phyloP scores from a whole-genome alignment of 1,139 yeast species.

The Pichia sp. region DNA sequence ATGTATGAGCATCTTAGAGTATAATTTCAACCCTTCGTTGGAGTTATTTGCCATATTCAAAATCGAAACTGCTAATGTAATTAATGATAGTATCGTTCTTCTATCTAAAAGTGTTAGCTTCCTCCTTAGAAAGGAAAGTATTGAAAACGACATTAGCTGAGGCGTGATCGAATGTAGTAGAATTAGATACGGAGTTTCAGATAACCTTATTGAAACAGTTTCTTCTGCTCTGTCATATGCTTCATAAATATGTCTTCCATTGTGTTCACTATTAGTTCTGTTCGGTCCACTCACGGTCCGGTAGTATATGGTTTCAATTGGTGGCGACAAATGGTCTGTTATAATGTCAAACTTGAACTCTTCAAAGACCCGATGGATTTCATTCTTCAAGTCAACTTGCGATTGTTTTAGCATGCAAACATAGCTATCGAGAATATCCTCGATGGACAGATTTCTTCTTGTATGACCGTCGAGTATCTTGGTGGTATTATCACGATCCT shows the following conservation, averaged over 20 bases:
- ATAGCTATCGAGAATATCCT: slow-evolving; percentile 2
- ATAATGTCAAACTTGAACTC: slow-evolving; percentile 29
- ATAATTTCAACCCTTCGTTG: slow-evolving; percentile 8
- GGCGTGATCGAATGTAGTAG: slow-evolving; percentile 25
- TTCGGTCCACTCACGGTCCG: not conserved
- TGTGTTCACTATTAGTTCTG: not conserved
- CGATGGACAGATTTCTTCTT: not conserved
- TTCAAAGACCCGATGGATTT: slow-evolving; percentile 20
- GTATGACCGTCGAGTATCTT: slow-evolving; percentile 4
- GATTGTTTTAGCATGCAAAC: not conserved
- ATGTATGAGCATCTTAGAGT: slow-evolving; percentile 11
- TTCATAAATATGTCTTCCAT: not conserved
- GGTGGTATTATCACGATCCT: not conserved
- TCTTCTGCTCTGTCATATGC: not conserved
- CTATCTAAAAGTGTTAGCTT: not conserved
- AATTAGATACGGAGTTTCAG: slow-evolving; percentile 19
- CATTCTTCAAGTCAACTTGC: not conserved
- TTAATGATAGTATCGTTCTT: not conserved
- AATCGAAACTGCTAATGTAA: slow-evolving; percentile 6
- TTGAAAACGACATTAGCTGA: slow-evolving; percentile 18
- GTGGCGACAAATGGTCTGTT: slow-evolving; percentile 18
- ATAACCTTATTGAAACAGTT: slow-evolving; percentile 16
- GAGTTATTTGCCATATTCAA: slow-evolving; percentile 13
- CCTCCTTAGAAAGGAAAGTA: slow-evolving; percentile 18
- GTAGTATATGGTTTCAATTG: not conserved